Conservation (phyloP, 352 stramenopile genomes). For the Pythium graminicola region DNA sequence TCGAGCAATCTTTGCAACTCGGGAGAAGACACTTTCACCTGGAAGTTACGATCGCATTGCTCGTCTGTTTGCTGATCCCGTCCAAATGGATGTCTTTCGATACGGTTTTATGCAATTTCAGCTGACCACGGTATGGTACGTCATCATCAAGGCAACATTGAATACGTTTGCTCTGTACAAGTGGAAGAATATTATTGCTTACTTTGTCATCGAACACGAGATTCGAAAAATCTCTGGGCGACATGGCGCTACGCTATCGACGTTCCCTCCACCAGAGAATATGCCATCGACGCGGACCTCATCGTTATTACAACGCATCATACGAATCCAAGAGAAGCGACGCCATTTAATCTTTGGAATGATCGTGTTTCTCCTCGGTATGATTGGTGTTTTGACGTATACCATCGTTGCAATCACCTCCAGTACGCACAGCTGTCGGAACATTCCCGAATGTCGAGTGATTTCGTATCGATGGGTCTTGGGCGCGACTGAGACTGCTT, state of each 20-base stretch:
- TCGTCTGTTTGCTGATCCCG: constrained; percentile 23
- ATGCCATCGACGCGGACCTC: background rate
- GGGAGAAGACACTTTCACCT: constrained; percentile 7
- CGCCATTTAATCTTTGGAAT: constrained; percentile 12
- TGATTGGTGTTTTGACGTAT: constrained; percentile 8
- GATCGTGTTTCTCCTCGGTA: constrained; percentile 10
- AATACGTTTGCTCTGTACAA: constrained; percentile 23
- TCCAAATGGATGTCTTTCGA: constrained; percentile 20
- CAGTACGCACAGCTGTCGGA: background rate
- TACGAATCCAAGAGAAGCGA: constrained; percentile 1
- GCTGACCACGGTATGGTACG: constrained; percentile 12
- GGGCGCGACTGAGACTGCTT: background rate
- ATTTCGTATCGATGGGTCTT: constrained; percentile 17
- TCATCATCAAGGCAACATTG: constrained; percentile 16
- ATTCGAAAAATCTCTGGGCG: background rate
- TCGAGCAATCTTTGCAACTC: constrained; percentile 12
- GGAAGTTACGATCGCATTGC: constrained; percentile 20
- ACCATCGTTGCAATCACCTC: constrained; percentile 4
- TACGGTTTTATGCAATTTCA: constrained; percentile 18
- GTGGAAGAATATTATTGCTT: constrained; percentile 20
- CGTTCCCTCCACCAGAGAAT: too few relatives aligned
- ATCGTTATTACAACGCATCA: background rate
- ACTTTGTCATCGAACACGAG: constrained; percentile 9
- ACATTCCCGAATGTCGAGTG: constrained; percentile 12
- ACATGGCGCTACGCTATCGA: too few relatives aligned